A percentile compares a stretch with the other conserved stretches of the same genome.
Conservation (phyloP, 345 rosid genomes). For the Syzygium grande region DNA sequence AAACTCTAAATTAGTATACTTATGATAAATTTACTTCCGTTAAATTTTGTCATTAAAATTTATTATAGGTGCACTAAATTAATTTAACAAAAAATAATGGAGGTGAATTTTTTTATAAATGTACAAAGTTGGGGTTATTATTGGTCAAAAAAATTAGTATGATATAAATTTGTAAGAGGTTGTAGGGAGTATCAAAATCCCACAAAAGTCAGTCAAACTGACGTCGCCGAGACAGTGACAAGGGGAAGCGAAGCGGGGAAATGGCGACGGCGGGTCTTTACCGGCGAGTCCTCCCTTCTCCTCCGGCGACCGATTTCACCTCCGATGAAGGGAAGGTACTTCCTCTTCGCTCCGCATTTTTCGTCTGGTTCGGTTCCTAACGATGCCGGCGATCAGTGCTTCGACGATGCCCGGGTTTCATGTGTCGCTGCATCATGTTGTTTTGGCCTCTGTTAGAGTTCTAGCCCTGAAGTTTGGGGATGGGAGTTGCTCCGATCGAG, state of each 20-base stretch:
- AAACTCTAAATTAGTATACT: too few relatives aligned
- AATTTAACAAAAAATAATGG: too few relatives aligned
- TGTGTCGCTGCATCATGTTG: background rate
- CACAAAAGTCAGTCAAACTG: background rate
- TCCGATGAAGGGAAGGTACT: slow-evolving; percentile 69
- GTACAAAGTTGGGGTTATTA: too few relatives aligned
- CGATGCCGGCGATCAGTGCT: background rate
- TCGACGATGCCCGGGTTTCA: background rate
- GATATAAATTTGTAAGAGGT: too few relatives aligned
- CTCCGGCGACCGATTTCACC: slow-evolving; percentile 76
- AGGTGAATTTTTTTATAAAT: too few relatives aligned
- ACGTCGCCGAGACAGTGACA: background rate
- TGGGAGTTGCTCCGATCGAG: background rate
- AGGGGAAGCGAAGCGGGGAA: background rate
- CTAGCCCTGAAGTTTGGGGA: background rate
- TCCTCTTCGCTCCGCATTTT: too few relatives aligned
- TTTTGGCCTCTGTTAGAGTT: background rate
- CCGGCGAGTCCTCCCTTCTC: slow-evolving; percentile 56
- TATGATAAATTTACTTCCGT: too few relatives aligned
- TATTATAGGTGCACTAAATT: too few relatives aligned
- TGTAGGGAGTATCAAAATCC: too few relatives aligned
- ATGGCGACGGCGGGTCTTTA: slow-evolving; percentile 73
- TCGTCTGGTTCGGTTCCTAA: background rate
- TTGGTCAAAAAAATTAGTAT: too few relatives aligned
- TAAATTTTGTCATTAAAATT: too few relatives aligned